Evolutionary conservation across 352 stramenopile genomes (phyloP).

Genomic region (Globisporangium parvum): DNA sequence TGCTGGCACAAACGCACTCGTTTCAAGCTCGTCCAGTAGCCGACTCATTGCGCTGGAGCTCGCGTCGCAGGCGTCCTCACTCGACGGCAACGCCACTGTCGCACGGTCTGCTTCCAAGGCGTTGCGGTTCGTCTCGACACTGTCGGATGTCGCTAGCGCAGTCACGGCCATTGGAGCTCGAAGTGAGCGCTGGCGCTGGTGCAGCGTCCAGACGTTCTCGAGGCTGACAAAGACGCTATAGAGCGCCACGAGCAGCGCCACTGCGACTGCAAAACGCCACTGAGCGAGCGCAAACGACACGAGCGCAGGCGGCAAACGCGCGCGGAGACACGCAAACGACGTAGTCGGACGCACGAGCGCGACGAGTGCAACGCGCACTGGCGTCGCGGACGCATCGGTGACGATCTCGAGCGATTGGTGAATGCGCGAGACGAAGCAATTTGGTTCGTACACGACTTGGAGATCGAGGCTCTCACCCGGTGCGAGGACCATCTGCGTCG

Average conservation of each 20-base stretch:
- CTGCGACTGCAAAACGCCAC: conserved; percentile 12
- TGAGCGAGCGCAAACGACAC: conserved; percentile 4
- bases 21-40: conserved; percentile 7
- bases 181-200: not conserved
- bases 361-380: conserved; percentile 18
- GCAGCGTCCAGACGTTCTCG: not conserved
- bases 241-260: not conserved
- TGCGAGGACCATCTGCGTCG: not conserved
- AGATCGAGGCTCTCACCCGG: not conserved
- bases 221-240: conserved; percentile 1
- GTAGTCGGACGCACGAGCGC: conserved; percentile 8
- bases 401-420: conserved; percentile 26
- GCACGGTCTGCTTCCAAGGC: not conserved
- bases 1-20: conserved; percentile 1
- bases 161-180: not conserved
- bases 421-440: conserved; percentile 17
- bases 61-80: not conserved
- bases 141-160: no score
- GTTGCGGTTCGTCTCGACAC: no score
- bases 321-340: conserved; percentile 26
- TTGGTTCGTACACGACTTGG: conserved; percentile 16
- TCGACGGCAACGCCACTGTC: not conserved
- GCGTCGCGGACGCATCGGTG: conserved; percentile 17
- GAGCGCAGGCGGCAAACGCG: conserved; percentile 10
- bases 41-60: not conserved